Evolutionary conservation across 176 grass and related monocot genomes (phyloP), one percentile per base, ranked within the genome.

Genomic region (Rhipidocladum racemiflorum): DNA sequence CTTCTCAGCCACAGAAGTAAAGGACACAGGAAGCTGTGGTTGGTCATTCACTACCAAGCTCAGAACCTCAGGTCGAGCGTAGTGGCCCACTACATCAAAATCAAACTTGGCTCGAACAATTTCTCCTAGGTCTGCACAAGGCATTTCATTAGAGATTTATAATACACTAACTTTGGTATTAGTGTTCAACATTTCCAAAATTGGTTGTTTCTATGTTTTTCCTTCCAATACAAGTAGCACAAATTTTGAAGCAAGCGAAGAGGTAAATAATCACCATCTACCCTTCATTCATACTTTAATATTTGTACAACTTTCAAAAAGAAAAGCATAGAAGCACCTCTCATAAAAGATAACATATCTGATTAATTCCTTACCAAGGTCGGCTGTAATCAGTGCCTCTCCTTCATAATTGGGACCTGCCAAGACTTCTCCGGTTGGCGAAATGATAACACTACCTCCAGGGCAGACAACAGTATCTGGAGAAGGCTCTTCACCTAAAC

Each of bases 361-460:
- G 9, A 61, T 55, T 40, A 27, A 17, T 51, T 74, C 38, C 42
- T 70, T 90, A 98, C 96, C 96, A 75, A 98, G 79, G 60, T 98
- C 90, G 0, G 89, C 89, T 68, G 92, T 86, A 81, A 98, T 90
- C 7, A 91, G 83, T 0, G 90, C 96, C 71, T 98, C 96, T 48
- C 89, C 92, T 20, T 93, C 92, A 7, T 95, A 95, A 70, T 98
- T 98, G 27, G 96, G 96, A 14, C 96, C 96, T 45, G 92, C 96
- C 48, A 93, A 75, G 82, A 98, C 83, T 51, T 57, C 71, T 23
- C 96, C 92, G 32, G 92, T 84, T 87, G 92, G 96, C 43, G 96
- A 98, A 81, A 95, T 91, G 24, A 98, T 98, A 54, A 93, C 92
- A n/a, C 96, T 98, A 9, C 96, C 96, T 51, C 96, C 92, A 54